phyloP scores from a whole-genome alignment of 2,329 filamentous ascomycete species.

The Talaromyces islandicus region DNA sequence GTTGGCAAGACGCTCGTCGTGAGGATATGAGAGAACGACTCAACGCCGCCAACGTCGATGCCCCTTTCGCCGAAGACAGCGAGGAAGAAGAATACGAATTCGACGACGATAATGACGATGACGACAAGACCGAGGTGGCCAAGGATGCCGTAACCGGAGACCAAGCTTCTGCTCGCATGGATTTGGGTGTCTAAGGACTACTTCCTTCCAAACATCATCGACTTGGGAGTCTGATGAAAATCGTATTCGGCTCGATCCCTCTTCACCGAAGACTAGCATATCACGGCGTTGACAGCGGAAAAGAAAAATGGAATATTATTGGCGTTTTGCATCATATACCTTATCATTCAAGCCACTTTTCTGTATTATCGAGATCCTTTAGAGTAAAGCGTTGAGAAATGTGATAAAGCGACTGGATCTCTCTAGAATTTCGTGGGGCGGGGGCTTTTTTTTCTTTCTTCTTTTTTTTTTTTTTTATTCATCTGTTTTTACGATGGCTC shows the following conservation, averaged over 20 bases:
- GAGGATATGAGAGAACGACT: constrained; percentile 78
- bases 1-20: constrained; percentile 81
- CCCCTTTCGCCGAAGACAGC: constrained; percentile 67
- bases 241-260: not conserved
- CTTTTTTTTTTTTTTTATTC: not conserved
- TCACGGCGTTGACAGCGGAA: not conserved
- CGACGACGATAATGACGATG: constrained; percentile 38
- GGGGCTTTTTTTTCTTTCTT: not conserved
- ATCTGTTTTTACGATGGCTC: not conserved
- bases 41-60: constrained; percentile 62
- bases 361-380: not conserved
- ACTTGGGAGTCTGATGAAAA: not conserved
- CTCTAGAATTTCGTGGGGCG: not conserved
- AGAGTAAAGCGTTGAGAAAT: not conserved
- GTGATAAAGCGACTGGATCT: not conserved
- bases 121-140: constrained; percentile 10
- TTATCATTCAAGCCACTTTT: not conserved
- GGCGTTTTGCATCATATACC: not conserved
- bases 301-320: not conserved
- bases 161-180: constrained; percentile 31
- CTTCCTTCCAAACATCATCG: not conserved
- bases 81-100: constrained; percentile 54
- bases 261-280: not conserved
- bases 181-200: constrained; percentile 20
- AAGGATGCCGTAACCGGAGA: constrained; percentile 23